Evolutionary conservation across 495 filamentous ascomycete genomes (phyloP).

Genomic region (Hyaloscypha bicolor): DNA sequence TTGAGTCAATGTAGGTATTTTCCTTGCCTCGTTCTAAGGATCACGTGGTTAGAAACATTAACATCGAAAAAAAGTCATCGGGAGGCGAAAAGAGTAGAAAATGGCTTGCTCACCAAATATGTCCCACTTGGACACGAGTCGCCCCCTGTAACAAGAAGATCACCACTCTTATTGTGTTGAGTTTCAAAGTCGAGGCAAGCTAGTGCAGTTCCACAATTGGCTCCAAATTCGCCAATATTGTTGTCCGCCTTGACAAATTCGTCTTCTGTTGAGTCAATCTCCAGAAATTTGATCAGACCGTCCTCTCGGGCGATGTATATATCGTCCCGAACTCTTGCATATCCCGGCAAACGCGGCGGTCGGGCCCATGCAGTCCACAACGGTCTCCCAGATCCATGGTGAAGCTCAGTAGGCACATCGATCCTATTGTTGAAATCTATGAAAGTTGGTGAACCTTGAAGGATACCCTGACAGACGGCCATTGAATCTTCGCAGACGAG

Average conservation of each 20-base stretch:
- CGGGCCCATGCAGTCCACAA: conserved; percentile 71
- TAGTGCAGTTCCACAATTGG: conserved; percentile 67
- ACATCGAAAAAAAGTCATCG: no score
- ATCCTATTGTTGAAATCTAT: conserved; percentile 38
- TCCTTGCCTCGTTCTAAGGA: conserved; percentile 40
- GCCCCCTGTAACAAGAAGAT: conserved; percentile 81
- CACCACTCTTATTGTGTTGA: conserved; percentile 49
- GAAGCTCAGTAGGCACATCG: conserved; percentile 36
- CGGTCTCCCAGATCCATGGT: conserved; percentile 44
- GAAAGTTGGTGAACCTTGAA: conserved; percentile 51
- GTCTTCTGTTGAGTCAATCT: conserved; percentile 54
- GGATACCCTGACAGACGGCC: conserved; percentile 58
- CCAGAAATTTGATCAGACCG: conserved; percentile 68
- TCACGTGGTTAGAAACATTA: conserved; percentile 22
- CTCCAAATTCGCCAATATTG: conserved; percentile 59
- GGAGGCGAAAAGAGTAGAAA: conserved; percentile 23
- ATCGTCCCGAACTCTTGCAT: conserved; percentile 63
- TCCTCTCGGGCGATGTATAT: conserved; percentile 83
- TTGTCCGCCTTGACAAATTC: conserved; percentile 49
- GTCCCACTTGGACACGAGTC: conserved; percentile 78
- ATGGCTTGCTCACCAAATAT: conserved; percentile 59
- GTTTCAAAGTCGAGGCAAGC: conserved; percentile 53
- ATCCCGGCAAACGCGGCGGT: conserved; percentile 59
- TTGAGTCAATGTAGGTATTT: conserved; percentile 51
- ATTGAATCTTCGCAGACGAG: conserved; percentile 61